Evolutionary conservation across 2,329 filamentous ascomycete genomes (phyloP), one percentile per base, ranked within the genome.

Genomic region (Fusarium palustre): DNA sequence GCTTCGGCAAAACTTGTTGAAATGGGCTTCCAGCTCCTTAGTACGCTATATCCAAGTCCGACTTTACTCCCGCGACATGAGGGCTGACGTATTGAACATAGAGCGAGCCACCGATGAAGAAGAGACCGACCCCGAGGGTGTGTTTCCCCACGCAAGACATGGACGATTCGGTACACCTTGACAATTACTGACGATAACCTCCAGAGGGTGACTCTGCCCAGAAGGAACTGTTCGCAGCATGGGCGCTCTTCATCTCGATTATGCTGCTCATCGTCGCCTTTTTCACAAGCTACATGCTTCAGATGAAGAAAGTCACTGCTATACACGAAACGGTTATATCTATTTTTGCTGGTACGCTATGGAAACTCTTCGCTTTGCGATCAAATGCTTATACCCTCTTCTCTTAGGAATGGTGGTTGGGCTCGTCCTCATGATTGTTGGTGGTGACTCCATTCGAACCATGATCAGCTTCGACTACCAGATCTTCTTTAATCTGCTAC

Each of bases 251-350:
- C 82, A 99, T 99, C 77, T 89, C 97, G 74, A 97, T 99, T 75
- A 88, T 93, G 83, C 89, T 99, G 74, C 90, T 99, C 75, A 97
- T 98, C 73, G 88, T 92, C 71, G 95, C 96, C 67, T 92, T 99
- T 75, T 97, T 98, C 80, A 97, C 94, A 45, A 97, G 94, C 85
- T 99, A 99, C 82, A 91, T 97, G 73, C 87, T 99, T 65, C 95
- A 98, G 81, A 93, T 96, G 82, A 94, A 93, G 82, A 97, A 97
- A 83, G 94, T 99, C 59, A 96, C 97, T 76, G 96, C 96, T 30
- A 91, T 99, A 56, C 96, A 99, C 80, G 96, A 99, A 84, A 99
- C 96, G 3, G 96, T 98, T 74, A 90, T 99, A 67, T 98, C 95
- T 66, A 99, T 99, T 78, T 98, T 99, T 83, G 94, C 94, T 60